A percentile compares a stretch with the other conserved stretches of the same genome.
phyloP scores from a whole-genome alignment of 345 rosid species.

The Syzygium aqueum region DNA sequence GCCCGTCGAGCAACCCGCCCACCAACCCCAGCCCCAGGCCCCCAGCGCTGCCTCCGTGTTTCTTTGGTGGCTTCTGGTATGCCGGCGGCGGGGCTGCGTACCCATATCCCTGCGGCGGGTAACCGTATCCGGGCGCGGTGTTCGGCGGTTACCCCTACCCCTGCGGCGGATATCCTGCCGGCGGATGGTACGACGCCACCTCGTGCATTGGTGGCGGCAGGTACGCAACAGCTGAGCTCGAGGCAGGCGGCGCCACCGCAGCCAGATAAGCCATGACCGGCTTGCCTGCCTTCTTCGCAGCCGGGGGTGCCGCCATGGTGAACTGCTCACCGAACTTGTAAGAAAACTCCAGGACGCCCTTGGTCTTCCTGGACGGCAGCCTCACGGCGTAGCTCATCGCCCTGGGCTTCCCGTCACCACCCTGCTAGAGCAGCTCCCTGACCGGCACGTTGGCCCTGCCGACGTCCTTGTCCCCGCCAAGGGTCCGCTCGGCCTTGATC shows the following conservation, averaged over 20 bases:
- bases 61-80: conserved; percentile 17
- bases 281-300: not conserved
- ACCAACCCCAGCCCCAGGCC: conserved; percentile 27
- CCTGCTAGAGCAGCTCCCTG: conserved; percentile 34
- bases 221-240: conserved; percentile 8
- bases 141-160: conserved; percentile 2
- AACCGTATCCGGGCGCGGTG: not conserved
- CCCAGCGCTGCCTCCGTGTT: not conserved
- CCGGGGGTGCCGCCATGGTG: not conserved
- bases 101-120: conserved; percentile 17
- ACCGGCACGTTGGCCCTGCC: conserved; percentile 51
- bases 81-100: conserved; percentile 2
- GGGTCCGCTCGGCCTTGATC: conserved; percentile 33
- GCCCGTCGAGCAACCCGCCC: conserved; percentile 32
- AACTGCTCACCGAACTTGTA: conserved; percentile 33
- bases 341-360: conserved; percentile 26
- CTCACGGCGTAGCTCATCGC: conserved; percentile 5
- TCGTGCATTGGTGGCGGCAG: conserved; percentile 4
- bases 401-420: conserved; percentile 6
- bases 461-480: conserved; percentile 40
- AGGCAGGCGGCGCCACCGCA: not conserved
- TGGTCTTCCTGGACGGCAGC: conserved; percentile 18
- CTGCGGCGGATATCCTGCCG: not conserved
- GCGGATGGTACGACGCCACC: not conserved
- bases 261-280: conserved; percentile 22